phyloP scores from a whole-genome alignment of 371 early-diverging fungal species.

The Funneliformis caledonium region DNA sequence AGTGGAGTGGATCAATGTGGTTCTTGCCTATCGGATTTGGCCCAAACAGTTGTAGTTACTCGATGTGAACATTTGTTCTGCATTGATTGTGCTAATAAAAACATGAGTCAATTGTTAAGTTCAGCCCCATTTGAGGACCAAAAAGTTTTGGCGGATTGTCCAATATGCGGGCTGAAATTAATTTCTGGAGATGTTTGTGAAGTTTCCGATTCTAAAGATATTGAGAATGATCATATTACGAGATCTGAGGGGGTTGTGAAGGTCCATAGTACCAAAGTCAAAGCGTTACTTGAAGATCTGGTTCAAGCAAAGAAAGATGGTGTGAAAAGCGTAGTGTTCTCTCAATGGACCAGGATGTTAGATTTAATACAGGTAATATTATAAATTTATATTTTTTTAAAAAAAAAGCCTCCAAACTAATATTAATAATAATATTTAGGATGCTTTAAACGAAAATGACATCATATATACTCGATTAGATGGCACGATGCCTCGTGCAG shows the following conservation, averaged over 20 bases:
- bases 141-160: neutral
- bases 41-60: constrained; percentile 44
- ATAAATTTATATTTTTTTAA: constrained; percentile 27
- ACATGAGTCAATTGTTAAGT: constrained; percentile 43
- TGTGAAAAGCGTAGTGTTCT: constrained; percentile 79
- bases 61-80: constrained; percentile 49
- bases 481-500: constrained; percentile 67
- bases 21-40: constrained; percentile 42
- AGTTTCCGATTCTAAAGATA: constrained; percentile 43
- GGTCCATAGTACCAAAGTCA: constrained; percentile 65
- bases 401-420: neutral
- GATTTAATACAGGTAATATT: constrained; percentile 65
- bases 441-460: constrained; percentile 18
- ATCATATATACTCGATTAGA: constrained; percentile 70
- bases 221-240: constrained; percentile 38
- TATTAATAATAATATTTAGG: neutral
- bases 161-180: constrained; percentile 37
- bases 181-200: constrained; percentile 40
- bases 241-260: constrained; percentile 44
- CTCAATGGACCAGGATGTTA: constrained; percentile 82
- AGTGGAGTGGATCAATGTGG: constrained; percentile 46
- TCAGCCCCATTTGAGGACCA: neutral
- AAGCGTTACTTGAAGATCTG: constrained; percentile 54
- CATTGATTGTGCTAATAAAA: constrained; percentile 46
- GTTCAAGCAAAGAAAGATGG: constrained; percentile 46